A percentile compares a stretch with the other conserved stretches of the same genome.
Evolutionary conservation across 2,329 filamentous ascomycete genomes (phyloP).

Genomic region (Didymella keratinophila): DNA sequence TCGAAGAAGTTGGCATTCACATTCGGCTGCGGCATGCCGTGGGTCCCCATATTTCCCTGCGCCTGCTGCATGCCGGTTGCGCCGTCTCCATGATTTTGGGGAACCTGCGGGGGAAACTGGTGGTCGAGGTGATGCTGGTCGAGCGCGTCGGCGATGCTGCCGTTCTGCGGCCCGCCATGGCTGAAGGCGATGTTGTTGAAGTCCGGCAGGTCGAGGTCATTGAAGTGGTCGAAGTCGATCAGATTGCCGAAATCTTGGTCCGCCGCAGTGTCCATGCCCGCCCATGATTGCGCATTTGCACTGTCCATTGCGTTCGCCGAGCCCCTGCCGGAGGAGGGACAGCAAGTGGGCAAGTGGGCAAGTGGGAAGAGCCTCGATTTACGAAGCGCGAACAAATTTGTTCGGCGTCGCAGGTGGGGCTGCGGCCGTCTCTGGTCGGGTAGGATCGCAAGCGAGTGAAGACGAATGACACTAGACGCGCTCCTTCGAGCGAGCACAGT

Average conservation of each 20-base stretch:
- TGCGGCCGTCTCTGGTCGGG: constrained; percentile 9
- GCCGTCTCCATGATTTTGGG: constrained; percentile 39
- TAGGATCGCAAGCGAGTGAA: constrained; percentile 18
- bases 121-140: constrained; percentile 45
- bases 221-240: constrained; percentile 51
- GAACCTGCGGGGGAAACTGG: constrained; percentile 39
- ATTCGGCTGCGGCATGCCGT: constrained; percentile 33
- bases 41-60: constrained; percentile 22
- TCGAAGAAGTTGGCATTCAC: constrained; percentile 43
- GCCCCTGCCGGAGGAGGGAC: constrained; percentile 24
- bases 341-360: constrained; percentile 20
- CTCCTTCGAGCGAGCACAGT: constrained; percentile 10
- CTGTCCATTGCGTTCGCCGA: constrained; percentile 45
- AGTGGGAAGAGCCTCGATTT: constrained; percentile 21
- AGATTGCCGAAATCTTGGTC: constrained; percentile 54
- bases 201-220: constrained; percentile 38
- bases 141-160: constrained; percentile 43
- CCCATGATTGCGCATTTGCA: constrained; percentile 48
- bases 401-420: constrained; percentile 21
- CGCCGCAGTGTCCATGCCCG: constrained; percentile 52
- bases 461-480: constrained; percentile 13
- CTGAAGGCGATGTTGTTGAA: constrained; percentile 40
- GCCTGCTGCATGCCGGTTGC: constrained; percentile 26
- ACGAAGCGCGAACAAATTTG: constrained; percentile 22
- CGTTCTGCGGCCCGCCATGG: constrained; percentile 28